Conservation (phyloP, 2,329 filamentous ascomycete species). For the Trichophyton schoenleinii region DNA sequence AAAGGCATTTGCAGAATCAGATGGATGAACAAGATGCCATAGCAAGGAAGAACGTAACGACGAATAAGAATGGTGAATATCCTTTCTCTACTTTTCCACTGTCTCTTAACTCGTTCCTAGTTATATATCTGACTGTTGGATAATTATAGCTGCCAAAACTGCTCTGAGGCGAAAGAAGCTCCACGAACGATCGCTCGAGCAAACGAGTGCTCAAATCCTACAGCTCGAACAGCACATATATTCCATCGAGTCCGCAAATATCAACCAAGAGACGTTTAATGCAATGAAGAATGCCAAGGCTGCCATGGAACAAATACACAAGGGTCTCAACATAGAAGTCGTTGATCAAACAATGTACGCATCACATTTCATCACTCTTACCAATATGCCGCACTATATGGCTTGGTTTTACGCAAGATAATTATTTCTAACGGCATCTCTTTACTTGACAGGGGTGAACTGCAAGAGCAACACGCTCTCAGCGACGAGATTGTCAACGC, state of each 20-base stretch:
- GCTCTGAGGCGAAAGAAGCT: conserved; percentile 89
- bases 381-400: background rate
- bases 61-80: conserved; percentile 76
- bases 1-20: conserved; percentile 79
- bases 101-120: background rate
- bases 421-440: background rate
- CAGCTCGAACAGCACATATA: conserved; percentile 94
- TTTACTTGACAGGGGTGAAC: conserved; percentile 54
- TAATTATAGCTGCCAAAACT: conserved; percentile 62
- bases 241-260: conserved; percentile 93
- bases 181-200: conserved; percentile 81
- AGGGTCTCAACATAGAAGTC: conserved; percentile 80
- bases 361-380: background rate
- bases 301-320: conserved; percentile 90
- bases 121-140: background rate
- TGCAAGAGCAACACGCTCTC: conserved; percentile 83
- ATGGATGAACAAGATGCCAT: conserved; percentile 85
- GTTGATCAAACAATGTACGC: conserved; percentile 90
- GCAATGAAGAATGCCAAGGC: conserved; percentile 85
- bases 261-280: conserved; percentile 90
- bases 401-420: background rate
- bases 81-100: background rate
- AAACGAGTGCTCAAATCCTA: conserved; percentile 77
- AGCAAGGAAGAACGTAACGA: conserved; percentile 73
- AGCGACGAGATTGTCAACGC: conserved; percentile 85